Evolutionary conservation across 2,329 filamentous ascomycete species (phyloP), one percentile per base, ranked within the genome.

Genomic region (Trichoderma guizhouense): DNA sequence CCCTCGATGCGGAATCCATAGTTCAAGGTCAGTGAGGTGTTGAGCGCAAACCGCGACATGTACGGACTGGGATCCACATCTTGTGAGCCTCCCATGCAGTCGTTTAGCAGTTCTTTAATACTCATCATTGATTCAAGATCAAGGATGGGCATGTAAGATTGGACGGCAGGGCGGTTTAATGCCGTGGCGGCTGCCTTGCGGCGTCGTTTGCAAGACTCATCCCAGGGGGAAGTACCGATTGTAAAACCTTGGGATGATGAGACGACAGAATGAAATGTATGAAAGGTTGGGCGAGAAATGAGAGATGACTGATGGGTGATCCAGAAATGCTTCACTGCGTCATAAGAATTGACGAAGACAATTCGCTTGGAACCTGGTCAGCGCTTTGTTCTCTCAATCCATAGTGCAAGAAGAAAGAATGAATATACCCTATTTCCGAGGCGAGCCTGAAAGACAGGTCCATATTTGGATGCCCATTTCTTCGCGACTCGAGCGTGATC

Each of bases 181-280:
- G 93, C 92, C 5, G 92, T 94, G 5, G 91, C 92, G 1, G 92
- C 93, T 0, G 92, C 92, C 83, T 94, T 95, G 74, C 93, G 88
- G 11, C 92, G 87, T 28, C 86, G 84, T 80, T 95, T 95, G 82
- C 92, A 93, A 2, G 90, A 93, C 65, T 94, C 92, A 73, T 95
- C 92, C 91, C 93, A 96, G 0, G 93, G 93, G 0, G 92, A 94
- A 0, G 93, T 94, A 1, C 93, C 93, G 73, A 96, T 94, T 0
- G 93, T 95, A 80, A 94, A 92, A 7, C 92, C 92, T 75, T 94
- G 91, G 0, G 91, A 93, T 39, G 86, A 89, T 1, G 92, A 94
- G 3, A 94, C 91, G 5, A 95, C 91, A 6, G 87, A 92, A 81
- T 95, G 93, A 80, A 95, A 95, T 1, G 93, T 95, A 80, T 95